Evolutionary conservation across 2,329 filamentous ascomycete genomes (phyloP).

Genomic region (Pseudofabraea citricarpa): DNA sequence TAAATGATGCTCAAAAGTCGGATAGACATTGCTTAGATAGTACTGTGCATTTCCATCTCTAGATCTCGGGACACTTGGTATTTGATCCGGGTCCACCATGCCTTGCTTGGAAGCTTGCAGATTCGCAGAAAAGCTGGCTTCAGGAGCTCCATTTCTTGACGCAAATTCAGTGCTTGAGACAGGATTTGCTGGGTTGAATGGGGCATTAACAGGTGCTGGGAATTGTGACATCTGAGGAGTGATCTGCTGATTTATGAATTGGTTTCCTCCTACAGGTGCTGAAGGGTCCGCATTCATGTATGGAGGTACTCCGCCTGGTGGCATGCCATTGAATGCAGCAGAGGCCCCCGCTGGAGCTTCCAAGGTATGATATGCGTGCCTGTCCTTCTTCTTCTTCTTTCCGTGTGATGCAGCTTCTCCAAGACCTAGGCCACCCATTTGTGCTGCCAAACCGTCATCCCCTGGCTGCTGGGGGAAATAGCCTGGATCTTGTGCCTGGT

Average conservation of each 20-base stretch:
- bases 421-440: constrained; percentile 75
- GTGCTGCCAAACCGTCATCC: constrained; percentile 55
- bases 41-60: constrained; percentile 78
- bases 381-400: constrained; percentile 85
- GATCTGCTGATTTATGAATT: constrained; percentile 41
- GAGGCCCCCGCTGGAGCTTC: constrained; percentile 65
- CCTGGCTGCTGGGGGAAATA: constrained; percentile 27
- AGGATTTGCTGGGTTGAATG: constrained; percentile 40
- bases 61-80: constrained; percentile 83
- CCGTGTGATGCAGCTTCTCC: constrained; percentile 42
- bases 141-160: constrained; percentile 33
- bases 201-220: constrained; percentile 49
- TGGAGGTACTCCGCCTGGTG: constrained; percentile 49
- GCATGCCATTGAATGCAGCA: constrained; percentile 66
- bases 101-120: constrained; percentile 62
- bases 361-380: constrained; percentile 86
- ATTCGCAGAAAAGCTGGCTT: constrained; percentile 34
- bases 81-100: constrained; percentile 83
- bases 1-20: constrained; percentile 90
- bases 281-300: constrained; percentile 54
- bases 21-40: constrained; percentile 84
- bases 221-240: constrained; percentile 52
- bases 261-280: constrained; percentile 34
- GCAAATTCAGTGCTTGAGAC: constrained; percentile 42
- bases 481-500: constrained; percentile 25